These are phyloP conservation scores for Backusella mclennaniae DNA, from an alignment of 192 early-diverging fungal species.

Conservation along the genomic window DNA sequence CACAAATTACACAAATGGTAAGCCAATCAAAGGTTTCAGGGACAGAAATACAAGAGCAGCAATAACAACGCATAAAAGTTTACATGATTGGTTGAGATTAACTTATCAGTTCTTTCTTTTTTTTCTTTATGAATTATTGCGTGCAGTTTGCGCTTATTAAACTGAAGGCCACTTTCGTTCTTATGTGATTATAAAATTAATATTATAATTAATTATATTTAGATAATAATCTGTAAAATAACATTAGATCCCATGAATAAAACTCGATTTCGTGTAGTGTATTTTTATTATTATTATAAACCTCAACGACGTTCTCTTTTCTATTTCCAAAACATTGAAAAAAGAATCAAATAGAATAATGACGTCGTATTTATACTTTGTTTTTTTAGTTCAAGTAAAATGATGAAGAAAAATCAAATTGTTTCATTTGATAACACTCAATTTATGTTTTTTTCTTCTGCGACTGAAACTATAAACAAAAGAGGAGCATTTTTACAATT, in stretches of 20 bases:
- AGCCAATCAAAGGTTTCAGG: not conserved
- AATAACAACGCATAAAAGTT: not conserved
- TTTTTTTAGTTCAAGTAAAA: not conserved
- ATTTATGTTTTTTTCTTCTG: not conserved
- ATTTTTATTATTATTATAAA: no score
- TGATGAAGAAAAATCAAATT: not conserved
- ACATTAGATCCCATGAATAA: not conserved
- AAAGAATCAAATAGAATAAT: not conserved
- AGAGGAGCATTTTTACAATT: not conserved
- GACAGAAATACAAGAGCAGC: not conserved
- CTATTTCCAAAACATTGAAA: not conserved
- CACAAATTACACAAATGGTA: conserved; percentile 2
- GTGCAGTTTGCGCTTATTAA: not conserved
- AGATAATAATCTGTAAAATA: not conserved
- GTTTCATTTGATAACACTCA: not conserved
- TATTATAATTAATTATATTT: not conserved
- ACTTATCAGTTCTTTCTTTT: conserved; percentile 1
- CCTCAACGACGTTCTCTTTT: not conserved
- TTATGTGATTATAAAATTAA: not conserved
- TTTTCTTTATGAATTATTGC: not conserved
- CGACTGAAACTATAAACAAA: not conserved
- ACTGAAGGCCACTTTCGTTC: not conserved
- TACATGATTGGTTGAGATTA: not conserved
- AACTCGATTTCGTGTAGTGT: not conserved
- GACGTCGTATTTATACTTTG: not conserved